Percentiles rank a stretch among this genome's conserved stretches.
Conservation (phyloP, 2,329 filamentous ascomycete genomes). For the Alternaria viburni region DNA sequence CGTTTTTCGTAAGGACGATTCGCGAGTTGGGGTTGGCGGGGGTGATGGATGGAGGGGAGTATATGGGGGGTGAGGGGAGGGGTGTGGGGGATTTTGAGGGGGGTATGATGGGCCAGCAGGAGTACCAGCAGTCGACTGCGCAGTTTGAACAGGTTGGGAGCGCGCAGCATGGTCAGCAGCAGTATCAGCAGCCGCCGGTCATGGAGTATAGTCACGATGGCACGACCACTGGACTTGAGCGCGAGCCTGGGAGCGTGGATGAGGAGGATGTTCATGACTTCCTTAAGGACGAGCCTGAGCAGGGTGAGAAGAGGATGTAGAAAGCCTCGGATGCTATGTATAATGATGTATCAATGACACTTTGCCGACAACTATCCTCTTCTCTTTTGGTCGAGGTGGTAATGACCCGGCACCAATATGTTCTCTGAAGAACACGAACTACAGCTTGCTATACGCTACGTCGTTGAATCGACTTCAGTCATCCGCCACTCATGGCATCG, state of each 20-base stretch:
- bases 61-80: neutral
- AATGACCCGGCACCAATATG: neutral
- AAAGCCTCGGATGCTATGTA: neutral
- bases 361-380: neutral
- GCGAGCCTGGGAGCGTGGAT: neutral
- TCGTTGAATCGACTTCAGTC: neutral
- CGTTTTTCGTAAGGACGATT: constrained; percentile 25
- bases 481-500: neutral
- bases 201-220: neutral
- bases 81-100: neutral
- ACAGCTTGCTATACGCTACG: neutral
- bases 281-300: constrained; percentile 14
- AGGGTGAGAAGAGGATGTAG: neutral
- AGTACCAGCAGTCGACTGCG: neutral
- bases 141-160: neutral
- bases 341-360: neutral
- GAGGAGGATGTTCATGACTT: constrained; percentile 22
- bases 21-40: constrained; percentile 16
- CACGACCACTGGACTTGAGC: neutral
- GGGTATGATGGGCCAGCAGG: neutral
- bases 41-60: constrained; percentile 19
- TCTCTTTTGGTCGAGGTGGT: too few relatives aligned
- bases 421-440: neutral
- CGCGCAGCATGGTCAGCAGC: neutral
- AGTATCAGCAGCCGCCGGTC: neutral